phyloP scores from a whole-genome alignment of 129 eudicot genomes.

The Cynara cardunculus region DNA sequence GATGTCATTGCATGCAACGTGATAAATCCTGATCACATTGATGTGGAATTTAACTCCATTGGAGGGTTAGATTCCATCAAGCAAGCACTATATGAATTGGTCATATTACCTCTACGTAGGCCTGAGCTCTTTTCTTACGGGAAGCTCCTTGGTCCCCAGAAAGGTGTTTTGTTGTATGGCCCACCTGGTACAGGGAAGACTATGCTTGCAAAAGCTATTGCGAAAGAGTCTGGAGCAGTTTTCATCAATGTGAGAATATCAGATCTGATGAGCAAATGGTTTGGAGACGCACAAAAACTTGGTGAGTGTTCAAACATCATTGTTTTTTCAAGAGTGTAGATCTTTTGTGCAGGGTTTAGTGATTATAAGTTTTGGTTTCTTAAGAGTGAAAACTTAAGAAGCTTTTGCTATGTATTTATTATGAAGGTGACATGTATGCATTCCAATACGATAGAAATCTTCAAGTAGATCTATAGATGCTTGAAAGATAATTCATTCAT shows the following conservation, averaged over 20 bases:
- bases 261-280: conserved; percentile 91
- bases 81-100: conserved; percentile 68
- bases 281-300: conserved; percentile 90
- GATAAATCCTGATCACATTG: conserved; percentile 81
- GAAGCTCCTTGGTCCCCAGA: conserved; percentile 83
- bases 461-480: neutral
- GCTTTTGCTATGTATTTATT: neutral
- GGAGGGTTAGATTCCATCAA: conserved; percentile 83
- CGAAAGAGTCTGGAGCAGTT: conserved; percentile 93
- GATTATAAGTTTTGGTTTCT: neutral
- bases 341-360: neutral
- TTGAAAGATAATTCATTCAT: neutral
- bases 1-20: conserved; percentile 89
- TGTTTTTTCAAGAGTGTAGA: neutral
- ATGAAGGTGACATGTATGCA: neutral
- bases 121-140: conserved; percentile 89
- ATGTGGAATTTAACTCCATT: conserved; percentile 69
- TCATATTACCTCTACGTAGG: conserved; percentile 72
- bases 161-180: conserved; percentile 85
- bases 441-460: neutral
- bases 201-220: conserved; percentile 97
- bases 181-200: conserved; percentile 99
- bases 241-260: conserved; percentile 84
- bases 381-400: neutral
- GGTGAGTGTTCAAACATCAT: conserved; percentile 40